Evolutionary conservation across 192 early-diverging fungal genomes (phyloP), one percentile per base, ranked within the genome.

Genomic region (Backusella tarrabulga): DNA sequence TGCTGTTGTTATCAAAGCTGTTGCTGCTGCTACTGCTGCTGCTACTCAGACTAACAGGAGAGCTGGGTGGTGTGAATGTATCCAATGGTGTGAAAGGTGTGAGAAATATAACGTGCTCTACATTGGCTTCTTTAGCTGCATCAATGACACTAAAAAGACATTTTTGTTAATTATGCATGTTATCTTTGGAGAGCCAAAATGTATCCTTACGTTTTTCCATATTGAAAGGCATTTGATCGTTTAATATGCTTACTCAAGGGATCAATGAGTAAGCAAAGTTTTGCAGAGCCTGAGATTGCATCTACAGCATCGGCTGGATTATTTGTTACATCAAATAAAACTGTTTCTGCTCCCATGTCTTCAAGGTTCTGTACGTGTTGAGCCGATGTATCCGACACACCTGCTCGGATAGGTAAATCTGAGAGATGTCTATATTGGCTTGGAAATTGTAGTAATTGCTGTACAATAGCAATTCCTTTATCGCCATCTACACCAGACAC

Each of bases 401-500:
- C 81, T 54, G 74, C 81, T 63, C 60, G 76, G 14, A 82, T 71
- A 11, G 77, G 73, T 42, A 73, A 68, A 21, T 40, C 8, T 42
- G 74, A 46, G 32, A 82, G 66, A 73, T 82, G 81, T 32, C 44
- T 52, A 54, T 82, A 73, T 36, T 74, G 46, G 9, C 38, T 34
- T 8, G 77, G 77, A 50, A 82, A 56, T 21, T 82, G 63, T 21
- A 82, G 32, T 11, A 82, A 54, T 23, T 74, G 72, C 32, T 78
- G 69, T 34, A 82, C 77, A 36, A 82, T 79, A 23, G 77, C 68
- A 46, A 72, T 60, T 17, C 81, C 81, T 73, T 83, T 83, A 11
- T 77, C 56, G 7, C 81, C 78, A 71, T 83, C 81, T 21, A 78
- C 78, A 29, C 81, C 77, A n/a, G 81, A 73, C 4, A 83, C 81